These are phyloP conservation scores for Gentiana dahurica DNA, from an alignment of 257 asterid species.

Conservation along the genomic window DNA sequence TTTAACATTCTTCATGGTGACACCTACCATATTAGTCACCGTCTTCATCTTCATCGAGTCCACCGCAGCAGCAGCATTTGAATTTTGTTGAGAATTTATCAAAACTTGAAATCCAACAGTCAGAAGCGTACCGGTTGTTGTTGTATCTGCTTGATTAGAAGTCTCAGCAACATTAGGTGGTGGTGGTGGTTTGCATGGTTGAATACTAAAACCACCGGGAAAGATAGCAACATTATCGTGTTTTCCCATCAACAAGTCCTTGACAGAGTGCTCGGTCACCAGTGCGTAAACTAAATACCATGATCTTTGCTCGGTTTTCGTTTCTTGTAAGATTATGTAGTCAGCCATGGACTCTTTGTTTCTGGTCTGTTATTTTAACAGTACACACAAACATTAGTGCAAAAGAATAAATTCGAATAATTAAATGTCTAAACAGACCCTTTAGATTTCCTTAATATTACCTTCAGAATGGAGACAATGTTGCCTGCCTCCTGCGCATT, in stretches of 20 bases:
- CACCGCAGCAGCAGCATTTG: constrained; percentile 13
- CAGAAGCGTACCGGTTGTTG: constrained; percentile 35
- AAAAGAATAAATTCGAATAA: not conserved
- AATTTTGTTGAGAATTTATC: constrained; percentile 23
- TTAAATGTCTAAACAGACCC: no score
- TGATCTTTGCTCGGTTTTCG: not conserved
- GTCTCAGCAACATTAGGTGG: constrained; percentile 8
- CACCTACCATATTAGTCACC: no score
- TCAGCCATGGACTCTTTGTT: no score
- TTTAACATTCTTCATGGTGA: no score
- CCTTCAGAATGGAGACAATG: constrained; percentile 3
- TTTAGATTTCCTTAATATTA: not conserved
- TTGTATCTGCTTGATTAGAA: not conserved
- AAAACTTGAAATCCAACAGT: constrained; percentile 44
- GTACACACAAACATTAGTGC: not conserved
- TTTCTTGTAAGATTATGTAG: constrained; percentile 12
- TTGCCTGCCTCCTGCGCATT: constrained; percentile 5
- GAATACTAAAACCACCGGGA: constrained; percentile 57
- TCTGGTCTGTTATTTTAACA: not conserved
- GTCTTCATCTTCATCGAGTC: no score
- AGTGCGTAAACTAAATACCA: constrained; percentile 8
- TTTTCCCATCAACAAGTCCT: constrained; percentile 7
- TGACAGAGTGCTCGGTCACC: not conserved
- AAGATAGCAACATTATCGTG: constrained; percentile 25
- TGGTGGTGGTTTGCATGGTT: constrained; percentile 35